Conservation (phyloP, 225 moss, liverwort and hornwort genomes). For the Climacium dendroides region DNA sequence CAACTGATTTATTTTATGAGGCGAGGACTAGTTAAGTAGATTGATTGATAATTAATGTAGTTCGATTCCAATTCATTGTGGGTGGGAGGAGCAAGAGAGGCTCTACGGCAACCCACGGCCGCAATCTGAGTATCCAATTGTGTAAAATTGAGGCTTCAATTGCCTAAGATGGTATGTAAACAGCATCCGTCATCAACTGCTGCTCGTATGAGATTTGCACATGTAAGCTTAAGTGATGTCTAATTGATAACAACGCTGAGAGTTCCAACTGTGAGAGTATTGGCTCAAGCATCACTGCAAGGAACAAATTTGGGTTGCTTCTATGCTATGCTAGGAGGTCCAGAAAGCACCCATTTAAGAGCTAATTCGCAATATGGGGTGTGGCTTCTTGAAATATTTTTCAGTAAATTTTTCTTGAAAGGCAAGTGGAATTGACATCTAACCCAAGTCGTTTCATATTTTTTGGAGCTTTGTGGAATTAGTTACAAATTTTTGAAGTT, state of each 20-base stretch:
- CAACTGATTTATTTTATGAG: not conserved
- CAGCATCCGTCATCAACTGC: not conserved
- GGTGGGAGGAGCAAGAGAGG: not conserved
- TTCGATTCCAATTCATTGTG: not conserved
- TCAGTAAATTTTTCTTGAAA: no score
- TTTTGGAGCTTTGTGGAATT: rapidly evolving
- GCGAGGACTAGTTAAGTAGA: not conserved
- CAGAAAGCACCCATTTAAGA: not conserved
- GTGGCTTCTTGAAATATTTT: not conserved
- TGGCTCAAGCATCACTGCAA: not conserved
- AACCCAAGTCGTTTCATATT: no score
- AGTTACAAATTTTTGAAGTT: no score
- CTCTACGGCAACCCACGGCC: not conserved
- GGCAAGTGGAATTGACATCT: not conserved
- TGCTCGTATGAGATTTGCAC: not conserved
- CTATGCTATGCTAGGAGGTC: not conserved
- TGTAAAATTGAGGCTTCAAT: not conserved
- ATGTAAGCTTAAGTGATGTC: not conserved
- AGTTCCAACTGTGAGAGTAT: not conserved
- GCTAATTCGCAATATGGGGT: rapidly evolving
- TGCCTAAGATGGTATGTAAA: not conserved
- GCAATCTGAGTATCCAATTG: not conserved
- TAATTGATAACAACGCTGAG: not conserved
- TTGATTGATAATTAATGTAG: not conserved
- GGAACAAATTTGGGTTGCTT: not conserved